These are phyloP conservation scores for Anacardium occidentale DNA, from an alignment of 345 rosid genomes.

Conservation along the genomic window DNA sequence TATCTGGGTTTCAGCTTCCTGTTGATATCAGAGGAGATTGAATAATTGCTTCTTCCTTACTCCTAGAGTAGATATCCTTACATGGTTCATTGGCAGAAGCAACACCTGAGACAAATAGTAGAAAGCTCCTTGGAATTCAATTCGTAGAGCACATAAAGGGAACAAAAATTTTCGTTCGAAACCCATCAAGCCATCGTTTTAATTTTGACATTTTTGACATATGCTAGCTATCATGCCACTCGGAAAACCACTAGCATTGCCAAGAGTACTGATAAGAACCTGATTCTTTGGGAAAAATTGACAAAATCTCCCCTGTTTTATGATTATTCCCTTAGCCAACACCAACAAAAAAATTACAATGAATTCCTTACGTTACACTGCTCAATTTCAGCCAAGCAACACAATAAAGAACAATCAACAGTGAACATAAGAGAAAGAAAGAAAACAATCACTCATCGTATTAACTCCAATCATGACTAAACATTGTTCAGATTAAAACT, in stretches of 20 bases:
- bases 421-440: too few relatives aligned
- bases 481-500: too few relatives aligned
- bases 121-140: slow-evolving; percentile 69
- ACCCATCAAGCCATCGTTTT: slow-evolving; percentile 74
- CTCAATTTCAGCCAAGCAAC: too few relatives aligned
- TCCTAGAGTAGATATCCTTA: slow-evolving; percentile 1
- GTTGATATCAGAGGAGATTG: slow-evolving; percentile 12
- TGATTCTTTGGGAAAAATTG: too few relatives aligned
- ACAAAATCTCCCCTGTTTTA: too few relatives aligned
- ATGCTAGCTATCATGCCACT: slow-evolving; percentile 78
- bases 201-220: slow-evolving; percentile 77
- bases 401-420: too few relatives aligned
- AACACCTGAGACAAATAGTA: slow-evolving; percentile 16
- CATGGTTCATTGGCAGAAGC: slow-evolving; percentile 59
- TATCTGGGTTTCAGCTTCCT: slow-evolving; percentile 19
- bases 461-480: too few relatives aligned
- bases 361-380: too few relatives aligned
- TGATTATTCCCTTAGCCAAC: too few relatives aligned
- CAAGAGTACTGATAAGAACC: slow-evolving; percentile 70
- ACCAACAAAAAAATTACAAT: too few relatives aligned
- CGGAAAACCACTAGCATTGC: slow-evolving; percentile 92
- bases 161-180: slow-evolving; percentile 56
- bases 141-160: slow-evolving; percentile 49
- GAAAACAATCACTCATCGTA: too few relatives aligned
- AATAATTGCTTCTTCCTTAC: slow-evolving; percentile 1